Conservation (phyloP, 2,329 filamentous ascomycete genomes). For the Hymenoscyphus occultus region DNA sequence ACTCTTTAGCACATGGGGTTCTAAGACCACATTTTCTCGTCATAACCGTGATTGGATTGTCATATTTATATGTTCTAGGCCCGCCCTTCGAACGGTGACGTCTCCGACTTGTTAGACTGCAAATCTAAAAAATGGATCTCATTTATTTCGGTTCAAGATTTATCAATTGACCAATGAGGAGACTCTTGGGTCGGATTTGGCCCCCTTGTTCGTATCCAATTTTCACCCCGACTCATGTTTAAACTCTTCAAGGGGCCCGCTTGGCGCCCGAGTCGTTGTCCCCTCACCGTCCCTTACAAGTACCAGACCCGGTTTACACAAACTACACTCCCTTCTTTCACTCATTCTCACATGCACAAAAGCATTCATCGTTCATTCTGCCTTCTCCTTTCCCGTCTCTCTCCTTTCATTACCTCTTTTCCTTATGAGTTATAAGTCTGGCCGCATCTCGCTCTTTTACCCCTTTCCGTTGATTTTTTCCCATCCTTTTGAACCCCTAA, state of each 20-base stretch:
- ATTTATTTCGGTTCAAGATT: background rate
- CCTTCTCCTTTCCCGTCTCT: background rate
- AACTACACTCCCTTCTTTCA: background rate
- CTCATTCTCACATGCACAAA: background rate
- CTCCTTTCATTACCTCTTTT: background rate
- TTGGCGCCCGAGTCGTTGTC: background rate
- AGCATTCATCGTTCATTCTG: background rate
- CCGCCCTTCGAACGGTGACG: background rate
- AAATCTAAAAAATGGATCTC: background rate
- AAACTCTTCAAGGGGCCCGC: background rate
- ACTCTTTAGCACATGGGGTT: background rate
- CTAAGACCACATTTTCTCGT: background rate
- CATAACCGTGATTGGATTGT: background rate
- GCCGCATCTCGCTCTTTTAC: conserved; percentile 1
- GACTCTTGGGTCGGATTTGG: background rate
- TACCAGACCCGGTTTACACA: conserved; percentile 1
- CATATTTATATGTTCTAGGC: background rate
- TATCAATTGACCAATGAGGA: background rate
- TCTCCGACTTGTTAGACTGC: background rate
- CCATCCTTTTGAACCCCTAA: background rate
- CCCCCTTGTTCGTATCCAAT: background rate
- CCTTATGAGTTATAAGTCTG: background rate
- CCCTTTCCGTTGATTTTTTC: background rate
- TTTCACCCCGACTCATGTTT: background rate
- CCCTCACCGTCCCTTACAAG: background rate